Evolutionary conservation across 148 eudicot genomes (phyloP), one percentile per base, ranked within the genome.

Genomic region (Camellia granthamiana): DNA sequence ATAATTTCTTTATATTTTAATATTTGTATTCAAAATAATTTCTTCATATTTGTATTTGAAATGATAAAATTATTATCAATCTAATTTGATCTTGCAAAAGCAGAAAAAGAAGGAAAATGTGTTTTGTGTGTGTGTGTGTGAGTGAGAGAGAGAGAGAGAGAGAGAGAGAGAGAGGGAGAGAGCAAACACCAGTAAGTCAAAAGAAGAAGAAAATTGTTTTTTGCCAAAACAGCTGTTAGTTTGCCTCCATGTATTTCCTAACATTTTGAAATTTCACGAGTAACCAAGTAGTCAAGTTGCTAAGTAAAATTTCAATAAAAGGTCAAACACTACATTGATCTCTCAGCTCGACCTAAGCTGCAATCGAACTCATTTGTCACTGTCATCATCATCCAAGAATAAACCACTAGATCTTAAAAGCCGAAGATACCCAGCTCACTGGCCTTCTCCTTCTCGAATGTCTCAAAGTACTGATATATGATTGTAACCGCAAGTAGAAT

Each of bases 361-460:
- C 74, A 13, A 70, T 51, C 55, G 12, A 2, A 7, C 56, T 49
- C 9, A 15, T 46, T 46, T 9, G 13, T 10, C 61, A 5, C 44
- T 2, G 19, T 19, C 0, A 23, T 73, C 30, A 21, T 56, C 30
- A 47, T 56, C 55, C 2, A 8, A 55, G n/a, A 4, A 54, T 23
- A 52, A 55, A 73, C 7, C 11, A 72, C 18, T 16, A 23, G 6
- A 10, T 11, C n/a, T 88, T 83, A 93, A 60, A 93, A 89, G 46
- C 98, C 94, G 15, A 92, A 93, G 87, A 93, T 90, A 65, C 98
- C 98, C 3, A 93, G 93, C 77, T 93, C 95, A 77, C 89, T 92
- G 78, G 96, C 94, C 71, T 90, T 89, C 80, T 93, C 97, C 89
- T 93, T 93, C 92, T 93, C 97, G 10, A 91, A 93, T n/a, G 95